Conservation (phyloP, 2,329 filamentous ascomycete genomes). For the Aspergillus persii region DNA sequence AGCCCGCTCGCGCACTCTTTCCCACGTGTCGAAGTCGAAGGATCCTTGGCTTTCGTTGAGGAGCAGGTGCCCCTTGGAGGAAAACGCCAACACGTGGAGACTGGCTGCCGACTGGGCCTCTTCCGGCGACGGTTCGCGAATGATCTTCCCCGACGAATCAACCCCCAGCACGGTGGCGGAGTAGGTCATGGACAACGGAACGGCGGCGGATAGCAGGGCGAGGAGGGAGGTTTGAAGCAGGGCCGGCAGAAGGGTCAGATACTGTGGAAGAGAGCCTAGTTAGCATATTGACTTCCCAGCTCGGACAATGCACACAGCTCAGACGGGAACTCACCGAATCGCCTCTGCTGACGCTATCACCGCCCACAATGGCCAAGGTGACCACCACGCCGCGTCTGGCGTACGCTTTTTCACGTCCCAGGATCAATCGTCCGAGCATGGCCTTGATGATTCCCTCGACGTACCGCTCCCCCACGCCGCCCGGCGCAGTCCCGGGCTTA, state of each 20-base stretch:
- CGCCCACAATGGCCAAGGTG: slow-evolving; percentile 42
- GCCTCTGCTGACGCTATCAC: slow-evolving; percentile 34
- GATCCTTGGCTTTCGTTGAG: slow-evolving; percentile 77
- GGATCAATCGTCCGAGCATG: slow-evolving; percentile 38
- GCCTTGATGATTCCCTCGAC: slow-evolving; percentile 60
- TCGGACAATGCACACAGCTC: too few relatives aligned
- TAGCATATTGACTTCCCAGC: slow-evolving; percentile 1
- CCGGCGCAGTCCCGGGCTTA: slow-evolving; percentile 78
- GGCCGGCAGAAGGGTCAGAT: slow-evolving; percentile 75
- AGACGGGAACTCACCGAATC: slow-evolving; percentile 33
- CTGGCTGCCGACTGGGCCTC: slow-evolving; percentile 65
- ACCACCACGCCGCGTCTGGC: slow-evolving; percentile 43
- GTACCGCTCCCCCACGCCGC: slow-evolving; percentile 79
- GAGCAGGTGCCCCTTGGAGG: slow-evolving; percentile 69
- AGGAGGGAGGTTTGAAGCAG: slow-evolving; percentile 77
- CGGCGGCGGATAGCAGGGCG: slow-evolving; percentile 74
- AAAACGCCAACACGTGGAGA: slow-evolving; percentile 79
- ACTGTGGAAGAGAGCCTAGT: slow-evolving; percentile 48
- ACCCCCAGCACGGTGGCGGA: slow-evolving; percentile 66
- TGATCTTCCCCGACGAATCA: slow-evolving; percentile 41
- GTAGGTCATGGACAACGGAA: slow-evolving; percentile 74
- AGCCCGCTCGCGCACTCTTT: slow-evolving; percentile 64
- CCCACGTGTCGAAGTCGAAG: slow-evolving; percentile 76
- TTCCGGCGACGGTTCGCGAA: slow-evolving; percentile 61
- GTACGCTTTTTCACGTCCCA: slow-evolving; percentile 43